These are phyloP conservation scores for Vigna radiata DNA, from an alignment of 306 rosid species.

Conservation along the genomic window DNA sequence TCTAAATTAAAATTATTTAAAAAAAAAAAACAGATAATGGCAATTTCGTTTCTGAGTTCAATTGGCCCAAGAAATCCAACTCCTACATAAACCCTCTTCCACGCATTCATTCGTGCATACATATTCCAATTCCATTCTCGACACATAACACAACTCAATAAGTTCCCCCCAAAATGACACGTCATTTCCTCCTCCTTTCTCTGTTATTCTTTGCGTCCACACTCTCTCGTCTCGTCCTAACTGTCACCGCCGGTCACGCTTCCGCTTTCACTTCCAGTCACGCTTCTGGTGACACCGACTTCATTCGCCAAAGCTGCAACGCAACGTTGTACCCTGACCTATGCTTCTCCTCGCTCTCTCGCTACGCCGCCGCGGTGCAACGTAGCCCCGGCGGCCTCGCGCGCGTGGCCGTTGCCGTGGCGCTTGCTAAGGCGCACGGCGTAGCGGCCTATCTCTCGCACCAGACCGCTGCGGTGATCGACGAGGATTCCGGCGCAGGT, in stretches of 20 bases:
- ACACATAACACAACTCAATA: not conserved
- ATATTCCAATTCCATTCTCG: too few species aligned
- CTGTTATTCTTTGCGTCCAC: conserved; percentile 1
- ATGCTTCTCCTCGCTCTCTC: conserved; percentile 75
- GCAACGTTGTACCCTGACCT: conserved; percentile 71
- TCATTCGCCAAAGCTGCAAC: conserved; percentile 69
- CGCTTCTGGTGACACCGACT: conserved; percentile 28
- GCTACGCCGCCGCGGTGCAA: conserved; percentile 60
- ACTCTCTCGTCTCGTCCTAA: not conserved
- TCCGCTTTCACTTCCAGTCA: not conserved
- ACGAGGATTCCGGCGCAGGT: conserved; percentile 45
- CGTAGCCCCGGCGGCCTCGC: conserved; percentile 61
- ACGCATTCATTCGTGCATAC: not conserved
- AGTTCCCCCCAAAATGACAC: not conserved
- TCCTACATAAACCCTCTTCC: not conserved
- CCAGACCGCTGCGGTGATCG: conserved; percentile 8
- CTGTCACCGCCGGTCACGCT: not conserved
- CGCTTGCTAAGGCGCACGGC: conserved; percentile 53
- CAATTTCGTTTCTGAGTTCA: not conserved
- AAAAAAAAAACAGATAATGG: not conserved
- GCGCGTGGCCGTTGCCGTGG: conserved; percentile 62
- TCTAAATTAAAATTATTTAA: too few species aligned
- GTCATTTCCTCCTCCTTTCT: not conserved
- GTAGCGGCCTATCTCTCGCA: conserved; percentile 54
- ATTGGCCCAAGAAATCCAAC: not conserved